Evolutionary conservation across 768 basidiomycete genomes (phyloP).

Genomic region (Suillus variegatus): DNA sequence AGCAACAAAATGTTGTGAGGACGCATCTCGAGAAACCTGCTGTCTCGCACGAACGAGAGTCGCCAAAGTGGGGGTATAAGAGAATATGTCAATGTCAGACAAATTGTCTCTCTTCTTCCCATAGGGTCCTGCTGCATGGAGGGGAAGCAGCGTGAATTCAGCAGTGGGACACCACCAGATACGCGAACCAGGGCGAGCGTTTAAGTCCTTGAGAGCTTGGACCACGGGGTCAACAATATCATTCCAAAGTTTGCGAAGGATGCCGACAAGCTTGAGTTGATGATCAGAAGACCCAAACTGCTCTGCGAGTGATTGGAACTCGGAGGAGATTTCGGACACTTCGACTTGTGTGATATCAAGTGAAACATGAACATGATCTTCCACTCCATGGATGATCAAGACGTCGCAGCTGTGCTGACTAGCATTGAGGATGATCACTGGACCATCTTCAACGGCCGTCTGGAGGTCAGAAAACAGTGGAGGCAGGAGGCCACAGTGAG

Average conservation of each 20-base stretch:
- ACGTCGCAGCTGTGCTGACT: background rate
- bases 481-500: background rate
- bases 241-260: background rate
- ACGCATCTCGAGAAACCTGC: background rate
- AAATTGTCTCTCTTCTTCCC: background rate
- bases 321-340: background rate
- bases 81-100: background rate
- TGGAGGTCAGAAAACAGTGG: background rate
- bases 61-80: background rate
- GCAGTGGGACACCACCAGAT: background rate
- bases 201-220: background rate
- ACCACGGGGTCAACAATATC: too few relatives aligned
- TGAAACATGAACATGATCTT: background rate
- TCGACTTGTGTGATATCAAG: background rate
- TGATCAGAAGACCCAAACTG: background rate
- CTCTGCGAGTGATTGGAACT: background rate
- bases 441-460: background rate
- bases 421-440: background rate
- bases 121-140: background rate
- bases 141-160: background rate
- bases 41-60: background rate
- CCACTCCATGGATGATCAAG: background rate
- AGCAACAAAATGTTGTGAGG: background rate
- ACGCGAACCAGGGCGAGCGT: background rate
- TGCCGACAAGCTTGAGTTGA: background rate